These are phyloP conservation scores for Holtermannia corniformis DNA, from an alignment of 768 basidiomycete species.

Conservation along the genomic window DNA sequence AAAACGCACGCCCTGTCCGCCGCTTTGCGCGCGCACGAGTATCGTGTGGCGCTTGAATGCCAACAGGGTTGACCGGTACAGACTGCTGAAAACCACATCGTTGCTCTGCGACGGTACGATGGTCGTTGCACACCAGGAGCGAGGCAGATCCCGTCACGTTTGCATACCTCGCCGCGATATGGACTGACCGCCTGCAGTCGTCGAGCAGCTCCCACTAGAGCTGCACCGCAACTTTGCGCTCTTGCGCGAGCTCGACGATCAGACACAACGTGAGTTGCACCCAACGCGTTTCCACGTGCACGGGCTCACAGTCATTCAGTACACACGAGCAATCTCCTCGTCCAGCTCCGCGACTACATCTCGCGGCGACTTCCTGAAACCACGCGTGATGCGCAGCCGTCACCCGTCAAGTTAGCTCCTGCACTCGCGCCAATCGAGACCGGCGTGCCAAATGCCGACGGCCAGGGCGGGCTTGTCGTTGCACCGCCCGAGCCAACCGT, in stretches of 20 bases:
- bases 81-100: too few species aligned
- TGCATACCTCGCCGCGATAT: too few species aligned
- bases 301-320: not conserved
- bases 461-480: conserved; percentile 14
- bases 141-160: too few species aligned
- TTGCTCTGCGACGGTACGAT: too few species aligned
- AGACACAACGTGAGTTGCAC: conserved; percentile 26
- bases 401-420: not conserved
- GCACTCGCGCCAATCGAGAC: not conserved
- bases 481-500: not conserved
- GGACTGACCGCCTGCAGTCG: conserved; percentile 6
- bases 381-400: not conserved
- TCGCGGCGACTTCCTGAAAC: not conserved
- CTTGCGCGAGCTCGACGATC: conserved; percentile 39
- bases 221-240: conserved; percentile 40
- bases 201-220: conserved; percentile 41
- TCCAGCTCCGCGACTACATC: not conserved
- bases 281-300: not conserved
- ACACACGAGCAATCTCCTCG: not conserved
- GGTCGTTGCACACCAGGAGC: too few species aligned
- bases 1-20: too few species aligned
- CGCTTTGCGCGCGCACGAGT: too few species aligned
- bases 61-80: too few species aligned
- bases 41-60: too few species aligned
- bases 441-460: conserved; percentile 14